Percentiles rank a stretch among this genome's conserved stretches.
These are phyloP conservation scores for Pseudogymnoascus sp. DNA, from an alignment of 2,329 filamentous ascomycete genomes.

Conservation along the genomic window DNA sequence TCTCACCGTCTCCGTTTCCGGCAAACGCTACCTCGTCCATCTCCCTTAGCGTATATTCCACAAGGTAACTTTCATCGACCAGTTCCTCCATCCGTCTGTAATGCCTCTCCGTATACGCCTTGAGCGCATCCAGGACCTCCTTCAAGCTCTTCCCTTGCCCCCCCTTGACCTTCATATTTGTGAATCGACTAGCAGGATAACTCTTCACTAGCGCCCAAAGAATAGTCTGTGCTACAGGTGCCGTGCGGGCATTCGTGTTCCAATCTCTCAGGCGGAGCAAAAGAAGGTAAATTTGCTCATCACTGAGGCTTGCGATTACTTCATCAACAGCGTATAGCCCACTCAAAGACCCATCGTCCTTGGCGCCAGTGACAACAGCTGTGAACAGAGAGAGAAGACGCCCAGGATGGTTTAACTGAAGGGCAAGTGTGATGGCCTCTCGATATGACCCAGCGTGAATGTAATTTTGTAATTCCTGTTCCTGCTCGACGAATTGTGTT, in stretches of 20 bases:
- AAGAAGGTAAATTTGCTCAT: slow-evolving; percentile 79
- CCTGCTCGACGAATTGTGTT: slow-evolving; percentile 79
- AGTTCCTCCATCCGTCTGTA: slow-evolving; percentile 84
- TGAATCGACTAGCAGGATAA: slow-evolving; percentile 72
- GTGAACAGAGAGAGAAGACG: slow-evolving; percentile 79
- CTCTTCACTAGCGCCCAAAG: slow-evolving; percentile 71
- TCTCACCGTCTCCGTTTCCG: slow-evolving; percentile 15
- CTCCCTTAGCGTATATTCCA: slow-evolving; percentile 86
- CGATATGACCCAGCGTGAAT: slow-evolving; percentile 82
- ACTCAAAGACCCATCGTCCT: slow-evolving; percentile 56
- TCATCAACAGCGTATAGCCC: slow-evolving; percentile 70
- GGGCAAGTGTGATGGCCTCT: slow-evolving; percentile 82
- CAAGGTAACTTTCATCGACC: slow-evolving; percentile 86
- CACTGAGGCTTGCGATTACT: slow-evolving; percentile 69
- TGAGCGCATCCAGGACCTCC: slow-evolving; percentile 80
- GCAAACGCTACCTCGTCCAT: slow-evolving; percentile 58
- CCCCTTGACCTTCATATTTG: slow-evolving; percentile 57
- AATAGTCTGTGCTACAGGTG: slow-evolving; percentile 77
- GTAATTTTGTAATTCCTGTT: slow-evolving; percentile 89
- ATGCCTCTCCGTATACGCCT: slow-evolving; percentile 86
- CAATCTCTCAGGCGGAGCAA: slow-evolving; percentile 82
- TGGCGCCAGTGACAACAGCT: slow-evolving; percentile 57
- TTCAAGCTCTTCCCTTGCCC: slow-evolving; percentile 59
- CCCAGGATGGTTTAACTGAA: slow-evolving; percentile 90
- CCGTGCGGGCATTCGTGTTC: slow-evolving; percentile 91